These are phyloP conservation scores for Lolium rigidum DNA, from an alignment of 176 grass and related monocot genomes.

Conservation along the genomic window DNA sequence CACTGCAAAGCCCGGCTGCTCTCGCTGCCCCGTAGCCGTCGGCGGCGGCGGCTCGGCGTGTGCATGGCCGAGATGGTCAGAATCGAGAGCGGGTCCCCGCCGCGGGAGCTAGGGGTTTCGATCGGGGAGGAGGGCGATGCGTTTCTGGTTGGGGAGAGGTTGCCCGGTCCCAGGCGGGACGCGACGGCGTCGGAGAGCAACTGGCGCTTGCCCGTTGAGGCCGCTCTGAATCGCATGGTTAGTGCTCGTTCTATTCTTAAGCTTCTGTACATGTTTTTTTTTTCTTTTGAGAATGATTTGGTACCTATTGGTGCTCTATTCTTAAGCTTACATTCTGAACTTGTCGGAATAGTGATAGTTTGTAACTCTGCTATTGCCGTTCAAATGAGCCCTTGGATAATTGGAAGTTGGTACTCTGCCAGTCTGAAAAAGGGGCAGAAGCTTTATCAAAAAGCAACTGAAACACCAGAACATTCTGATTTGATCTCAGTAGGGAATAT, in stretches of 20 bases:
- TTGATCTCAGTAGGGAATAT: not conserved
- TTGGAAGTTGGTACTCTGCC: not conserved
- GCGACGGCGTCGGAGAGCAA: not conserved
- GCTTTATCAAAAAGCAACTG: constrained; percentile 15
- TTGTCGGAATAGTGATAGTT: not conserved
- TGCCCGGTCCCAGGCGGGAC: constrained; percentile 1
- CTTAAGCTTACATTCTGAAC: not conserved
- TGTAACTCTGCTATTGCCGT: not conserved
- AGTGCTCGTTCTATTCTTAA: constrained; percentile 20
- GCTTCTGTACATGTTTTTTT: not conserved
- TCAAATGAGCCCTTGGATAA: not conserved
- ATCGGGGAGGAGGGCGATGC: constrained; percentile 39
- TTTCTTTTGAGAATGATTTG: not conserved
- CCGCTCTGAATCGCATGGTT: constrained; percentile 49
- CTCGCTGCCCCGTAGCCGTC: constrained; percentile 29
- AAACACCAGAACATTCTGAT: constrained; percentile 37
- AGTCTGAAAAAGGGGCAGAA: not conserved
- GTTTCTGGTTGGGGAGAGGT: constrained; percentile 35
- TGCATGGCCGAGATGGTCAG: constrained; percentile 49
- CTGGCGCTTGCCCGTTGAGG: constrained; percentile 35
- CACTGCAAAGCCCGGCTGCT: constrained; percentile 2
- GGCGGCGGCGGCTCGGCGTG: constrained; percentile 17
- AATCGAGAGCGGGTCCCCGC: constrained; percentile 15
- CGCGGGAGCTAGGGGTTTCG: constrained; percentile 25
- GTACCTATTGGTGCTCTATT: not conserved